A percentile compares a stretch with the other conserved stretches of the same genome.
phyloP scores from a whole-genome alignment of 2,329 filamentous ascomycete genomes.

The Pyrenophora tritici-repentis region DNA sequence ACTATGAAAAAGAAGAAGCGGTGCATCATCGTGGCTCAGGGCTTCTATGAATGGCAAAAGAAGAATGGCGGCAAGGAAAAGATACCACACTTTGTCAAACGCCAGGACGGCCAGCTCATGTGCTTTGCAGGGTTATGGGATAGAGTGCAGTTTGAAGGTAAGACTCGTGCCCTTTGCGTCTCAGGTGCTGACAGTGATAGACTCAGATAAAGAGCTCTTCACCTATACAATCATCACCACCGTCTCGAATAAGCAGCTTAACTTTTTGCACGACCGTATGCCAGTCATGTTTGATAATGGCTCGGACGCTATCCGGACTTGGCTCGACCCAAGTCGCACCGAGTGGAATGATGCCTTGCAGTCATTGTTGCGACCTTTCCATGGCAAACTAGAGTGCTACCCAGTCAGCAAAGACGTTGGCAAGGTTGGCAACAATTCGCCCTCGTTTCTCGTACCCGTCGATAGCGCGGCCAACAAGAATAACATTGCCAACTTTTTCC shows the following conservation, averaged over 20 bases:
- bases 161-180: constrained; percentile 11
- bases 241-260: constrained; percentile 77
- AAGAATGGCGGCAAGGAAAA: constrained; percentile 77
- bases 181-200: constrained; percentile 46
- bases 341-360: constrained; percentile 83
- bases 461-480: constrained; percentile 86
- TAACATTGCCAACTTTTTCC: constrained; percentile 94
- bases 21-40: constrained; percentile 85
- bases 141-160: constrained; percentile 78
- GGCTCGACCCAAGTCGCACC: constrained; percentile 74
- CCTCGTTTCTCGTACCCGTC: constrained; percentile 80
- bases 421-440: constrained; percentile 90
- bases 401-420: constrained; percentile 87
- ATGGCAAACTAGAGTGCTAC: constrained; percentile 81
- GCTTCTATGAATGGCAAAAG: constrained; percentile 96
- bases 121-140: constrained; percentile 94
- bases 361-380: constrained; percentile 75
- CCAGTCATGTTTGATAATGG: constrained; percentile 85
- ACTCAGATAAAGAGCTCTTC: constrained; percentile 71
- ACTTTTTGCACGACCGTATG: constrained; percentile 93
- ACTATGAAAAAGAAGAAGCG: constrained; percentile 88
- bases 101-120: constrained; percentile 82
- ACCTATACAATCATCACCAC: constrained; percentile 96
- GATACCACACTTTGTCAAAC: constrained; percentile 80
- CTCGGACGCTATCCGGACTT: constrained; percentile 70